These are phyloP conservation scores for Mycena rosella DNA, from an alignment of 768 basidiomycete genomes.

Conservation along the genomic window DNA sequence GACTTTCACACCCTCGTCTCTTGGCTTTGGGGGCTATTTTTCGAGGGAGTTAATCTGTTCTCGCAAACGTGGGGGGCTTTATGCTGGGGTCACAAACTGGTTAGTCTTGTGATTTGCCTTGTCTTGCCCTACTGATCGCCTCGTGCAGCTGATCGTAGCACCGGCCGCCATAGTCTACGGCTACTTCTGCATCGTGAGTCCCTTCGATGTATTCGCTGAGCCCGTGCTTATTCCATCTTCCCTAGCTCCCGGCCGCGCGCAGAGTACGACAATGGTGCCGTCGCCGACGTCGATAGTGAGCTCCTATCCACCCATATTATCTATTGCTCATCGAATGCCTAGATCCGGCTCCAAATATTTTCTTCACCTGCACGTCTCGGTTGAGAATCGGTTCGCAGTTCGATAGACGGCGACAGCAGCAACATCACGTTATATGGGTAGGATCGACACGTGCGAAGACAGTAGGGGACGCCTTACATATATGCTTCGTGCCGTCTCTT, in stretches of 20 bases:
- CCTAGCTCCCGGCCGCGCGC: not conserved
- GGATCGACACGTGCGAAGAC: not conserved
- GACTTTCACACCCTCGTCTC: not conserved
- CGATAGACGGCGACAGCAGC: not conserved
- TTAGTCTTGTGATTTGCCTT: not conserved
- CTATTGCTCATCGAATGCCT: not conserved
- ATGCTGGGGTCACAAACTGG: not conserved
- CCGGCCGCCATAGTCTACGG: slow-evolving; percentile 1
- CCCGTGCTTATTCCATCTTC: not conserved
- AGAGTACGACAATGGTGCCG: not conserved
- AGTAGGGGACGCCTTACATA: too few species aligned
- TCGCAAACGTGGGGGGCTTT: not conserved
- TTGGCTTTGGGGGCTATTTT: too few species aligned
- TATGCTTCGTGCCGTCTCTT: too few species aligned
- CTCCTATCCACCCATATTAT: too few species aligned
- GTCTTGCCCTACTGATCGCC: not conserved
- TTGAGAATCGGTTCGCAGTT: not conserved
- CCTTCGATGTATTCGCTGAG: not conserved
- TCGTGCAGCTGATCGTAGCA: not conserved
- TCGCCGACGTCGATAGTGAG: not conserved
- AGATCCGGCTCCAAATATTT: not conserved
- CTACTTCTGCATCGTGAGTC: slow-evolving; percentile 7
- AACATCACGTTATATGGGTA: not conserved
- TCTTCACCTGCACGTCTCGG: not conserved
- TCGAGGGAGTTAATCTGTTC: not conserved